Evolutionary conservation across 2,329 filamentous ascomycete genomes (phyloP), one percentile per base, ranked within the genome.

Genomic region (Claviceps spartinae): DNA sequence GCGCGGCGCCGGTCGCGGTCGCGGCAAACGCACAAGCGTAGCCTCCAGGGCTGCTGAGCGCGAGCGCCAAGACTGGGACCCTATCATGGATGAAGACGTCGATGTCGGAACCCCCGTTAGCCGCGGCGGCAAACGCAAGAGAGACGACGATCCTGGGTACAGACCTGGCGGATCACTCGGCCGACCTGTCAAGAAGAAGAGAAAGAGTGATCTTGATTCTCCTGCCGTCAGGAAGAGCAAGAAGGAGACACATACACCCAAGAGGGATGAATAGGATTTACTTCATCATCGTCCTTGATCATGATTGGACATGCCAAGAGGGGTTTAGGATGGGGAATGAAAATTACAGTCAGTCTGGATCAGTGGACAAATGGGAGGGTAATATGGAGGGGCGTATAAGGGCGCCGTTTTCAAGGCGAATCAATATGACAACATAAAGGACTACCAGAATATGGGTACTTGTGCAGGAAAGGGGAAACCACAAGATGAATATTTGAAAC

Each of bases 101-200:
- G 66, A 67, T 5, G 55, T 61, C 34, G 56, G 61, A 51, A 72
- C 61, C 42, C 64, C 61, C 5, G 62, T 64, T 7, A 60, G 57
- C 40, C 59, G 66, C 7, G 42, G 41, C 13, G 61, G 66, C 41
- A 76, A 76, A 64, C 71, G 74, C 54, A 81, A 81, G 71, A 70
- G 77, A 30, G 78, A 80, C 37, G 79, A 82, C 7, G 79, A 83
- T 55, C 65, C 67, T 0, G 78, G 78, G 4, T 82, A 82, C 61
- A 71, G 78, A 53, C 78, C 79, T 2, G 79, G 80, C 57, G 74
- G 75, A 2, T 78, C 77, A 2, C 71, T 70, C 2, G 73, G 70
- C 40, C 69, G 77, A 41, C 75, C 76, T 18, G 65, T 67, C 0
- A 82, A 81, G 69, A 75, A 75, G 65, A 81, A 79, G 70, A 71